Conservation (phyloP, 129 eudicot species). For the Helianthus tuberosus region DNA sequence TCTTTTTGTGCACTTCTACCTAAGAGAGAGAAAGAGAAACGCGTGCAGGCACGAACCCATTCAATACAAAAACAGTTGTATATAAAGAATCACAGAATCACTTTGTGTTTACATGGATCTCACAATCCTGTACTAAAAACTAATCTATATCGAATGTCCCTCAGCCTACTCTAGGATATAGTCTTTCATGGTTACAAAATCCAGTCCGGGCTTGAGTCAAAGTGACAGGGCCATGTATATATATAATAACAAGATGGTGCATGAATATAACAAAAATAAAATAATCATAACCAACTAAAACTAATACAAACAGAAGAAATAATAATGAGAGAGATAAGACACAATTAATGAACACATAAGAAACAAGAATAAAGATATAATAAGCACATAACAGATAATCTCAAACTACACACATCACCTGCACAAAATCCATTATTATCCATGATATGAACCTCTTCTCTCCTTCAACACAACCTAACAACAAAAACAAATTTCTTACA, state of each 20-base stretch:
- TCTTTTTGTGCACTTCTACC: no score
- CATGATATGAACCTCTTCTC: slow-evolving; percentile 5
- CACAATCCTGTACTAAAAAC: no score
- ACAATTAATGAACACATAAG: slow-evolving; percentile 13
- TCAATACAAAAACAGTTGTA: no score
- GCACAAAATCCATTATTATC: slow-evolving; percentile 33
- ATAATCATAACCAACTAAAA: slow-evolving; percentile 12
- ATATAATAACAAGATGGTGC: slow-evolving; percentile 16
- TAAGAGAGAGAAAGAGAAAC: no score
- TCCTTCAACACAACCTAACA: slow-evolving; percentile 16
- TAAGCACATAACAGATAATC: slow-evolving; percentile 11
- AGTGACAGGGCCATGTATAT: background rate
- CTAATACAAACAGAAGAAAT: slow-evolving; percentile 6
- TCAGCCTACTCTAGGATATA: no score
- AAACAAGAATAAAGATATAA: slow-evolving; percentile 40
- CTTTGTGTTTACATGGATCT: no score
- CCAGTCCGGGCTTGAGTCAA: background rate
- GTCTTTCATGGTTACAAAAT: no score
- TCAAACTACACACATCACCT: slow-evolving; percentile 15
- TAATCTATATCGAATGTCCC: no score
- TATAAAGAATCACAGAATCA: no score
- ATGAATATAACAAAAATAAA: slow-evolving; percentile 22
- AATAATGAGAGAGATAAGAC: background rate
- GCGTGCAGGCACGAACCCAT: no score
- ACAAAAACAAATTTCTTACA: slow-evolving; percentile 16